Base-by-base conservation (phyloP, 2,329 filamentous ascomycete species). In the Neonectria hederae region DNA sequence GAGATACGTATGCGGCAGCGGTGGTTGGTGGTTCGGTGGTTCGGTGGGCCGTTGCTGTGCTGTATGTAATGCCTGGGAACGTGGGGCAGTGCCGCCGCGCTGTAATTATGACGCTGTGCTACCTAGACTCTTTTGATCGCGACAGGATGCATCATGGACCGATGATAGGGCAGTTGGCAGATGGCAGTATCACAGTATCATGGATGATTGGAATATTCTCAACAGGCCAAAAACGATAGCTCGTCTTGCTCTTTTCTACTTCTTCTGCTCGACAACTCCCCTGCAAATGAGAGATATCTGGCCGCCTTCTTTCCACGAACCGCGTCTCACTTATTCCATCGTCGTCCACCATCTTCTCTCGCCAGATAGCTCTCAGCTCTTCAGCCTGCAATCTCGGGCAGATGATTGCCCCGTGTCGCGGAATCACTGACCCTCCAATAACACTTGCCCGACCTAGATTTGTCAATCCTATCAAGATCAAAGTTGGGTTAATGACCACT, bases 311-410 rank as follows among this genome's bases (percentile, higher is more conserved):
- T 26, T 26, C 24, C 30, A 32, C 30, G 2, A 32, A 35, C 13
- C 32, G 32, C 11, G 21, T 21, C 19, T 35, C 43, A 28, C 57
- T 53, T 53, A 21, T 65, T 65, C 62, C 58, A 65, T 57, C 11
- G 19, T 9, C 17, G 26, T 74, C 72, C 66, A 74, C 52, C 56
- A 48, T 54, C 56, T 74, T 74, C 72, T 72, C 40, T 69, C 49
- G 65, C 68, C 65, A 74, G 62, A 66, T 71, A 57, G 58, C 59
- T 40, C 43, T 24, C 40, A 30, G 49, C 32, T 1, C 32, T n/a
- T 38, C 32, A 19, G 14, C 8, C 38, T 13, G n/a, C 51, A 59
- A 55, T 51, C 51, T 63, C 51, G 51, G 55, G 46, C 14, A 30
- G 51, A 40, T 40, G 21, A 14, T 51, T 51, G 26, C 19, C 9